A percentile compares a stretch with the other conserved stretches of the same genome.
Conservation (phyloP, 2,329 filamentous ascomycete species). For the Monilinia polystroma region DNA sequence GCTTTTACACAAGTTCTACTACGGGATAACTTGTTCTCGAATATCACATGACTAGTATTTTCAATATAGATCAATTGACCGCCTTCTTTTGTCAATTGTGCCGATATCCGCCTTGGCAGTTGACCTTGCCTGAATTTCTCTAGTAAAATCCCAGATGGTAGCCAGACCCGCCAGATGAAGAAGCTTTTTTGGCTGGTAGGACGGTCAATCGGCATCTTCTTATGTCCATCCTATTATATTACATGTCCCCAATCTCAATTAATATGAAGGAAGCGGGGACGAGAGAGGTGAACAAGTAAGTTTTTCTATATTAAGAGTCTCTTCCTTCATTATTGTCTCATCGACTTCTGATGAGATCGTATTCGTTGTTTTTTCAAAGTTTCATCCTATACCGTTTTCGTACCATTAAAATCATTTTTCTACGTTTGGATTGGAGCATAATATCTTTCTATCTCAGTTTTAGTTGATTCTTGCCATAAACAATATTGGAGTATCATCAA, state of each 20-base stretch:
- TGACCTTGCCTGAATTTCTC: not conserved
- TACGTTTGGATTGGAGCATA: not conserved
- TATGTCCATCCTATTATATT: not conserved
- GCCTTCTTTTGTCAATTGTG: constrained; percentile 6
- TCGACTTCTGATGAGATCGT: not conserved
- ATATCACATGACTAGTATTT: not conserved
- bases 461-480: not conserved
- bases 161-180: not conserved
- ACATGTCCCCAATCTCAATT: constrained; percentile 2
- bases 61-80: not conserved
- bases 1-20: not conserved
- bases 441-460: not conserved
- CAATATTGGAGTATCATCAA: not conserved
- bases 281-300: not conserved
- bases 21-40: not conserved
- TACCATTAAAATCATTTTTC: not conserved
- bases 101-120: constrained; percentile 11
- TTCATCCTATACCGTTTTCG: not conserved
- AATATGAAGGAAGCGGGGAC: not conserved
- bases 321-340: not conserved
- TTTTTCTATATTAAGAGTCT: not conserved
- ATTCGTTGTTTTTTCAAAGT: not conserved
- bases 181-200: not conserved
- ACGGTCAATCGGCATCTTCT: constrained; percentile 14
- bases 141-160: too few species aligned